Evolutionary conservation across 176 grass and related monocot genomes (phyloP).

Genomic region (Zea mays): DNA sequence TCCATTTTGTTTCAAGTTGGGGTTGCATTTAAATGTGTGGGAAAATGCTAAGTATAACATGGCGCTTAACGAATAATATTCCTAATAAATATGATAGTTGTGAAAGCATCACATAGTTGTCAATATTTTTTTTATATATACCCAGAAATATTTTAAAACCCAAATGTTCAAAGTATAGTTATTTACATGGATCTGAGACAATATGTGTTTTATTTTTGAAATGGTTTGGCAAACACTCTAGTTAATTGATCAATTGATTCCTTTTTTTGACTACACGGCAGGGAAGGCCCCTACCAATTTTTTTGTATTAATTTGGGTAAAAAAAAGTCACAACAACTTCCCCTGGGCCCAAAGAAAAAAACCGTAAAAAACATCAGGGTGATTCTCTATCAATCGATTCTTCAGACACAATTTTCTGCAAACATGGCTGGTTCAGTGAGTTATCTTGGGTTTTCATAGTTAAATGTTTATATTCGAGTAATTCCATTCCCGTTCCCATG

Average conservation of each 20-base stretch:
- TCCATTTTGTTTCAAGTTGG: neutral
- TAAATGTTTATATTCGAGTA: neutral
- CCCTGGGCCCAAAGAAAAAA: too few species aligned
- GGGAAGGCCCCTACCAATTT: too few species aligned
- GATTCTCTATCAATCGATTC: neutral
- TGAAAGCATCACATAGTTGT: neutral
- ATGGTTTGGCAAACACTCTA: constrained; percentile 15
- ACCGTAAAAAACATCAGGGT: too few species aligned
- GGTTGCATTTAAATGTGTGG: constrained; percentile 14
- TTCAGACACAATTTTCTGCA: neutral
- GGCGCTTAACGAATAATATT: neutral
- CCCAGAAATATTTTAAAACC: neutral
- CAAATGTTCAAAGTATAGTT: neutral
- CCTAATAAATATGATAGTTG: neutral
- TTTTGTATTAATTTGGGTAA: too few species aligned
- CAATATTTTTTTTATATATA: neutral
- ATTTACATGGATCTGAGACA: neutral
- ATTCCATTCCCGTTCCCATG: neutral
- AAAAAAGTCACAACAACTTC: too few species aligned
- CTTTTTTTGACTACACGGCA: too few species aligned
- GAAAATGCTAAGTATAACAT: constrained; percentile 1
- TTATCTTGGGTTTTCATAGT: neutral
- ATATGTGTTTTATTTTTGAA: neutral
- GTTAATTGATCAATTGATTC: neutral
- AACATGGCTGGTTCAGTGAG: neutral